These are phyloP conservation scores for Fraxinus greggii DNA, from an alignment of 305 asterid genomes.

Conservation along the genomic window DNA sequence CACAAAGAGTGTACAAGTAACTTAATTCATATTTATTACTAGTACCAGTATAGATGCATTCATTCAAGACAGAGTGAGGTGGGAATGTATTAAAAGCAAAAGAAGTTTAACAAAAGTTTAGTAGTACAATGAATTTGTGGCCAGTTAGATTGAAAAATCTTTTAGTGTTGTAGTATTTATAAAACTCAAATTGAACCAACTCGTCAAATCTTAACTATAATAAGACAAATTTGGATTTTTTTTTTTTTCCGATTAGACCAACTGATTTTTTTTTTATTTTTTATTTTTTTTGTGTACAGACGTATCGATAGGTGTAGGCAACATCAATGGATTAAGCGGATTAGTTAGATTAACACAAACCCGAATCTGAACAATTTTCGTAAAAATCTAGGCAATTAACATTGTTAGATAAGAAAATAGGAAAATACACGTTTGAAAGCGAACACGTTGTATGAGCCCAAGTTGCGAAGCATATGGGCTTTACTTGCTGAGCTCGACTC, in stretches of 20 bases:
- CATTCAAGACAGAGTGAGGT: neutral
- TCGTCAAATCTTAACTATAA: neutral
- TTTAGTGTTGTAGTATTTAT: neutral
- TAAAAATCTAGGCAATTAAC: neutral
- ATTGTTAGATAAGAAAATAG: too few relatives aligned
- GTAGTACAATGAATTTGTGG: neutral
- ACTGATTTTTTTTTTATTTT: too few relatives aligned
- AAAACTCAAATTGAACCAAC: neutral
- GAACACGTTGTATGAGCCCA: too few relatives aligned
- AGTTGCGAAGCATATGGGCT: neutral
- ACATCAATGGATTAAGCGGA: neutral
- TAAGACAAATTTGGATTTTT: neutral
- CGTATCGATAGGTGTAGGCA: neutral
- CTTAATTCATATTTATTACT: neutral
- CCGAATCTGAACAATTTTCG: neutral
- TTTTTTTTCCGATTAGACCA: neutral
- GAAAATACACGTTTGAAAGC: too few relatives aligned
- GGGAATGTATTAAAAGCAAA: neutral
- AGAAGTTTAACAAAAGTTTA: neutral
- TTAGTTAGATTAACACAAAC: neutral
- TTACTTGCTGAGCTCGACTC: neutral
- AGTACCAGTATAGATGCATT: conserved; percentile 5
- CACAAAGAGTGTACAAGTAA: neutral
- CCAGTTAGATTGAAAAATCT: neutral
- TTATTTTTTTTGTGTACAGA: too few relatives aligned